Base-by-base conservation (phyloP, 305 asterid species). In the Solanum hybrid region DNA sequence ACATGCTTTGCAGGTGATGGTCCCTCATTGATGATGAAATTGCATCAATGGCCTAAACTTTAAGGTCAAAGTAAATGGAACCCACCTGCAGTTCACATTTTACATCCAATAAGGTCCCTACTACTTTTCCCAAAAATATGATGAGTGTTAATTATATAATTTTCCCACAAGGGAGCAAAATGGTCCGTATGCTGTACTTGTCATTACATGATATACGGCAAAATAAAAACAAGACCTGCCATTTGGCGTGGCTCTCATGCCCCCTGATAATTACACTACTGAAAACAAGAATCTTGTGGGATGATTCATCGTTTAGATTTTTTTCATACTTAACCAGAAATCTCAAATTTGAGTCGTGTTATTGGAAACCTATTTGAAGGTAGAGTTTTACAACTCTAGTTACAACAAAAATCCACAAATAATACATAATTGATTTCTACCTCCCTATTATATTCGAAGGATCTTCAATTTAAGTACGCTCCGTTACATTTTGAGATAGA, bases 111-210 rank as follows among this genome's bases (percentile, higher is more conserved):
- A 26, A 27, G 90, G 90, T 90, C 90, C 90, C 68, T 45, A 45
- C 88, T 26, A 75, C 45, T 70, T 33, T 26, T 41, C 20, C 81
- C 76, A 7, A 41, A 72, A 10, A 76, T 57, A 81, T 72, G 20
- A 7, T 87, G 38, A n/a, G 79, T 82, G 41, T 26, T 79, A 79
- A 79, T 20, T 79, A 34, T 2, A 26, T 82, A 34, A 75, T 90
- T 36, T 41, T 38, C 91, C 89, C 88, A 45, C 88, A 29, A 83
- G 88, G 88, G 88, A 45, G 73, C 88, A 83, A 45, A 70, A 45
- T 24, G 73, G 88, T 83, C 88, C 20, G 73, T 83, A 83, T 45
- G 6, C 75, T 45, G 88, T 83, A 45, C 88, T 83, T 83, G 38
- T 83, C 82, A 76, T n/a, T 45, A 85, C 39, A 51, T 70, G 77